Base-by-base conservation (phyloP, 345 rosid genomes). In the Barbarea vulgaris region DNA sequence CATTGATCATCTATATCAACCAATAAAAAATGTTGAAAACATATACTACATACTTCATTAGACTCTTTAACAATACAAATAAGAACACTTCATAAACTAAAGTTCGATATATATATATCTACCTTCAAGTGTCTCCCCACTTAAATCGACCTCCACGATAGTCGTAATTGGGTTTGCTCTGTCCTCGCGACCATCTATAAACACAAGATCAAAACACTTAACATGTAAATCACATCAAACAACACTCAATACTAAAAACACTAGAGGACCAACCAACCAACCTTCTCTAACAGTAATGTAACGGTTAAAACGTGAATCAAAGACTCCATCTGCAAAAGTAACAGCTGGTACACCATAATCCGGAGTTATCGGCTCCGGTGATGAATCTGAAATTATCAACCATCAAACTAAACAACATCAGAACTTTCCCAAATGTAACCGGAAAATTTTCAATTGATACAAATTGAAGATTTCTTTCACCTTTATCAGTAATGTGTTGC, bases 261-360 rank as follows among this genome's bases (percentile, higher is more conserved):
- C 7, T 5, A 54, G 13, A 64, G 18, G 30, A 28, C 30, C 4
- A 27, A 64, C 10, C 10, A 65, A 70, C 69, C 18, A 54, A 77
- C 99, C 97, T 92, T 94, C 99, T 81, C 84, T 92, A 60, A 94
- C 92, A 66, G 88, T 84, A 33, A 94, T 62, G 65, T 81, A 92
- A 52, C 93, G 89, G 63, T 79, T 70, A 79, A 92, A 83, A 31
- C 86, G 87, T 18, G 76, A 14, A 79, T 94, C 97, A 79, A 88
- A 88, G 31, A 91, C 86, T 58, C 97, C 99, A 77, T 94, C 99
- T 33, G 97, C 97, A 79, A 84, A 94, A 79, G 88, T 79, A 9
- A 86, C 84, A 28, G 77, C 70, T 6, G 90, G 88, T 42, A 77
- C 83, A 14, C 96, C 96, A 72, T 85, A 87, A 78, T 94, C 93